phyloP scores from a whole-genome alignment of 208 protist species.

The Tritrichomonas foetus region DNA sequence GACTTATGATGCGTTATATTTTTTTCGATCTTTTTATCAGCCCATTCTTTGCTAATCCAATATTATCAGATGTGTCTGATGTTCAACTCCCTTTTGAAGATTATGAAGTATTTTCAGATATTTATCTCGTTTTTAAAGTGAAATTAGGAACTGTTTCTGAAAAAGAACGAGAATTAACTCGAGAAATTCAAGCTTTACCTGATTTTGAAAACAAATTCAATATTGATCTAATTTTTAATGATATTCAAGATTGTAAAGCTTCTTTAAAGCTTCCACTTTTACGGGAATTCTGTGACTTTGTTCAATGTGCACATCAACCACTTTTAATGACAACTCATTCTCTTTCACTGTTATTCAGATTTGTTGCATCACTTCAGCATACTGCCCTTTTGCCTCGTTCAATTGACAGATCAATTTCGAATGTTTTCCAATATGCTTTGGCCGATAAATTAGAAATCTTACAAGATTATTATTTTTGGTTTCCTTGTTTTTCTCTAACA shows the following conservation, averaged over 20 bases:
- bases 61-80: background rate
- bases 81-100: background rate
- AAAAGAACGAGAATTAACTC: background rate
- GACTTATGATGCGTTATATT: background rate
- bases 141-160: background rate
- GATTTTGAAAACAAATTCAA: background rate
- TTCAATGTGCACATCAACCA: conserved; percentile 32
- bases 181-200: background rate
- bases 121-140: background rate
- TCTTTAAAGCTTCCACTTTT: background rate
- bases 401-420: background rate
- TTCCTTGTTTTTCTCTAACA: conserved; percentile 23
- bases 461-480: background rate
- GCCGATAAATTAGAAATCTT: background rate
- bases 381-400: background rate
- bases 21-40: background rate
- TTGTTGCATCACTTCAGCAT: conserved; percentile 17
- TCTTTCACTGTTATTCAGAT: background rate
- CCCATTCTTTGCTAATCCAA: background rate
- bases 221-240: background rate
- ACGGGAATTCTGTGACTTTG: background rate
- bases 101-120: background rate
- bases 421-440: background rate
- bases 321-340: background rate
- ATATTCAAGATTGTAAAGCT: background rate